Evolutionary conservation across 1,139 yeast genomes (phyloP), one percentile per base, ranked within the genome.

Genomic region (Wickerhamomyces sp.): DNA sequence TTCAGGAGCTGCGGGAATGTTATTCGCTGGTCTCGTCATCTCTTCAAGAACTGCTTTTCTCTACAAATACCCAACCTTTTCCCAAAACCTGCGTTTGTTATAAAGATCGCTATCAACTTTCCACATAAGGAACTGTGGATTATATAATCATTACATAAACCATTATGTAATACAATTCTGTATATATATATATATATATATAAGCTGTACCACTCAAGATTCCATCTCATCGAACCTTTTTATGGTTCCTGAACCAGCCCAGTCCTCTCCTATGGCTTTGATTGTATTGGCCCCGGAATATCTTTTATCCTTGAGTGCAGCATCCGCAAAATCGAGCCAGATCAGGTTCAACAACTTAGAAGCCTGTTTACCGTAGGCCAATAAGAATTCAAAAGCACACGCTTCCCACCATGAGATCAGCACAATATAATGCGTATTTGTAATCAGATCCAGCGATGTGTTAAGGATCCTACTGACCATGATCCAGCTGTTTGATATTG

Each of bases 361-460:
- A 4, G 78, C 94, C 62, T 92, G 98, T 7, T 51, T 60, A 1
- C 90, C 89, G 59, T 79, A 94, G 1, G 70, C 70, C 12, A 58
- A 55, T 8, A 70, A 43, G 42, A 92, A 76, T 33, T 75, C 67
- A 13, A 51, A 51, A 1, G 87, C 92, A 33, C 84, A 72, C 7
- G 90, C 79, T 48, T 94, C 98, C 96, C 97, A 88, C 96, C 97
- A 90, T 31, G 85, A 76, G 2, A 89, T 81, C 7, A 81, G 72
- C 2, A 85, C 74, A 0, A 81, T 70, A 56, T 73, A 90, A 56
- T 89, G 95, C 0, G 84, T 75, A 48, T 88, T 82, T 0, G 77
- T 67, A 13, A 88, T 56, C 10, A 74, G 57, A 0, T 63, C 61
- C 5, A 54, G 28, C 3, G 76, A 71, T 1, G 74, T 68, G 59